Evolutionary conservation across 1,139 yeast species (phyloP), one percentile per base, ranked within the genome.

Genomic region (Kodamaea sp.): DNA sequence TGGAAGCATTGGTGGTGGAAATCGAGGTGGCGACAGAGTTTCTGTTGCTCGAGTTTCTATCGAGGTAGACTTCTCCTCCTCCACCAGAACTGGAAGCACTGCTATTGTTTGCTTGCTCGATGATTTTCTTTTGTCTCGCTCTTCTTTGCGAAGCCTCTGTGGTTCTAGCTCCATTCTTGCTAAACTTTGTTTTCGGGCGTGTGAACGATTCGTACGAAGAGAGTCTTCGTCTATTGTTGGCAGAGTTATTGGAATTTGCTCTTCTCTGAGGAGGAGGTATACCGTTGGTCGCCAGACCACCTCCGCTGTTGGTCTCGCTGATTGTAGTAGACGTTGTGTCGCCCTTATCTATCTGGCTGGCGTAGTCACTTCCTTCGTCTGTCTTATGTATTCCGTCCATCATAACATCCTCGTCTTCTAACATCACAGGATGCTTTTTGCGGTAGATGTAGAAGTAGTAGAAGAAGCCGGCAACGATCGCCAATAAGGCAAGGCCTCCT

Each of bases 1-100:
- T 89, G 7, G 95, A 84, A 4, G 94, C 95, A 46, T 84, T 78
- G 32, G 73, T 65, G 7, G 92, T 82, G 35, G 83, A 70, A 19
- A 79, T 72, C 4, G 87, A 73, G 14, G 84, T 76, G 5, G 87
- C 82, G 38, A 78, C 60, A 32, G 71, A 61, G 61, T 73, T 55
- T 42, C 75, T 53, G 38, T 63, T 53, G 38, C 57, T 53, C 22
- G 48, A 40, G 31, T 51, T 51, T 11, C 59, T 51, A 35, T 59
- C 61, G 34, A 49, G 36, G 38, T 60, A 62, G 7, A 60, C 50
- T 11, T 29, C 35, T 35, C 29, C 29, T 28, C 22, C 29, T 9
- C 29, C 24, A 19, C 35, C 28, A 28, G 19, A 23, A 26, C 21
- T 37, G 21, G 24, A 5, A 10, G 24, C 22, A 16, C 27, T 22